Conservation (phyloP, 2,329 filamentous ascomycete species). For the Aspergillus sp. region DNA sequence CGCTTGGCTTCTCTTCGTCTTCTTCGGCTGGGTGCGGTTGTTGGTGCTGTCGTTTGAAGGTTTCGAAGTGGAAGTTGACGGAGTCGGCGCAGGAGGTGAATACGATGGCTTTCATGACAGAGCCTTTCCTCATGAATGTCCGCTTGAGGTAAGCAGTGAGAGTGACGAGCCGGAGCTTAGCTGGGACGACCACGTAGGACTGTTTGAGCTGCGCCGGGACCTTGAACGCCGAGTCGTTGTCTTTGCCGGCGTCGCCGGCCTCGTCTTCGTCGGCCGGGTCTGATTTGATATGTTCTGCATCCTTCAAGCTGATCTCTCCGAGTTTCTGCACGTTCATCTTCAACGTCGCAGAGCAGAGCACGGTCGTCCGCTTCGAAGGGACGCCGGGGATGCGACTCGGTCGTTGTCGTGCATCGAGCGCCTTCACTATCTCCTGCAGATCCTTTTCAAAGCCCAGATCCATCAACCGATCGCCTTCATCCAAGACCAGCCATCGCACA, state of each 20-base stretch:
- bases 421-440: constrained; percentile 73
- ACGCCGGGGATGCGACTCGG: constrained; percentile 55
- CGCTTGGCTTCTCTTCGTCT: constrained; percentile 15
- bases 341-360: constrained; percentile 94
- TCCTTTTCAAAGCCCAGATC: constrained; percentile 95
- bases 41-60: constrained; percentile 52
- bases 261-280: constrained; percentile 48
- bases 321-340: constrained; percentile 94
- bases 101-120: constrained; percentile 92
- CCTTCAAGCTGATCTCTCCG: constrained; percentile 88
- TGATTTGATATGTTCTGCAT: constrained; percentile 77
- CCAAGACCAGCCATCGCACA: constrained; percentile 86
- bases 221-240: constrained; percentile 54
- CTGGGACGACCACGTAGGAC: constrained; percentile 74
- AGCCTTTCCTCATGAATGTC: constrained; percentile 77
- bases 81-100: constrained; percentile 97
- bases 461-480: constrained; percentile 97
- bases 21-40: constrained; percentile 12
- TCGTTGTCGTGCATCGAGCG: constrained; percentile 59
- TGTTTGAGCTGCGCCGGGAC: constrained; percentile 92
- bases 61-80: constrained; percentile 90
- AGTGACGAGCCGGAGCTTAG: constrained; percentile 84
- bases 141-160: constrained; percentile 75
- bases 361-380: constrained; percentile 67
- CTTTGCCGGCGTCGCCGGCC: constrained; percentile 36